A percentile compares a stretch with the other conserved stretches of the same genome.
Conservation (phyloP, 2,329 filamentous ascomycete species). For the Alternaria longipes region DNA sequence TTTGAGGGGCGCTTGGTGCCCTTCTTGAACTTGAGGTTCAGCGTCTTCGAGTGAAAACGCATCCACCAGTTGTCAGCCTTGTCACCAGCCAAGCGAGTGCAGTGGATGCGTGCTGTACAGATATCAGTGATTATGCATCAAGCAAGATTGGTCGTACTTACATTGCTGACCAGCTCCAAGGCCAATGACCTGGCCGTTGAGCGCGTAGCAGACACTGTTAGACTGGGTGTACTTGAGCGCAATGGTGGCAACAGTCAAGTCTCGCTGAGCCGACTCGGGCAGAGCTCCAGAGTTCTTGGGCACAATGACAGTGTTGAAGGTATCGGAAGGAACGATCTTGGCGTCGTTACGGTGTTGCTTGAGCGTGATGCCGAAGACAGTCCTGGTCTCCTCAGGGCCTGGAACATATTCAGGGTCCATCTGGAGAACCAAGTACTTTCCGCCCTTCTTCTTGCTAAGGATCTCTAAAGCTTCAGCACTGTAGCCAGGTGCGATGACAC, state of each 20-base stretch:
- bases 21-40: constrained; percentile 95
- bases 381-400: constrained; percentile 77
- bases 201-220: constrained; percentile 97
- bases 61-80: constrained; percentile 99
- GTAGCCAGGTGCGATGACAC: constrained; percentile 91
- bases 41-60: constrained; percentile 90
- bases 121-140: constrained; percentile 8
- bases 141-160: constrained; percentile 26
- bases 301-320: constrained; percentile 85
- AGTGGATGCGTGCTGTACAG: constrained; percentile 80
- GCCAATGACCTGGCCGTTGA: constrained; percentile 92
- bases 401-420: constrained; percentile 91
- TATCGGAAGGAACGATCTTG: constrained; percentile 78
- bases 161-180: constrained; percentile 95
- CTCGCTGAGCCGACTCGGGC: constrained; percentile 82
- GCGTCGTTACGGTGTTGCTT: constrained; percentile 94
- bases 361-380: constrained; percentile 88
- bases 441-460: constrained; percentile 96
- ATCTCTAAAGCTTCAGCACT: constrained; percentile 86
- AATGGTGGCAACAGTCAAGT: constrained; percentile 94
- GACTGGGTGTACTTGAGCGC: constrained; percentile 97
- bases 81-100: constrained; percentile 94
- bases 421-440: constrained; percentile 94
- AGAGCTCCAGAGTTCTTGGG: constrained; percentile 80
- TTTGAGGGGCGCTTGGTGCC: constrained; percentile 96